A percentile compares a stretch with the other conserved stretches of the same genome.
Evolutionary conservation across 805 yeast species (phyloP).

Genomic region (Kuraishia hungarica): DNA sequence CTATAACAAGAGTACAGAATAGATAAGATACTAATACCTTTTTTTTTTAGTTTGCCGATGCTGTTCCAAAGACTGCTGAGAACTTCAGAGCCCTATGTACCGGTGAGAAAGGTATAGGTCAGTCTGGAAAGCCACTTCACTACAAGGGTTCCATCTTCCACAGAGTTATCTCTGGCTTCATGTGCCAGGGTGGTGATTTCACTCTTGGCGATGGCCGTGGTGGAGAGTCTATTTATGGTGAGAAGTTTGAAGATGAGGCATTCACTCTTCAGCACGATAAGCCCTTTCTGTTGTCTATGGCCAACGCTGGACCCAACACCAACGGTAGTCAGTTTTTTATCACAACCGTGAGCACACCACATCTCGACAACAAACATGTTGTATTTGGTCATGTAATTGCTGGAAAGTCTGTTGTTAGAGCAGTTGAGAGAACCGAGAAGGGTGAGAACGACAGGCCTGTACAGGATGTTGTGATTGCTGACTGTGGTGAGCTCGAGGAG

Average conservation of each 20-base stretch:
- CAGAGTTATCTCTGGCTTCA: conserved; percentile 79
- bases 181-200: conserved; percentile 96
- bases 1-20: too few species aligned
- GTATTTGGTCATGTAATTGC: conserved; percentile 85
- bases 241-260: conserved; percentile 85
- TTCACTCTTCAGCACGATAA: conserved; percentile 66
- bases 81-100: conserved; percentile 85
- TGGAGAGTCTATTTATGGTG: conserved; percentile 78
- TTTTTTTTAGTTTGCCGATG: conserved; percentile 34
- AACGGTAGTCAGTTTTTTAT: conserved; percentile 95
- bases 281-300: conserved; percentile 92
- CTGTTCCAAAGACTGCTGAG: conserved; percentile 84
- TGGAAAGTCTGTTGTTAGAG: conserved; percentile 76
- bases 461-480: conserved; percentile 59
- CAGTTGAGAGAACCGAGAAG: conserved; percentile 65
- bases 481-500: conserved; percentile 68
- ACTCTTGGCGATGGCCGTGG: conserved; percentile 68
- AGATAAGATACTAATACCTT: background rate
- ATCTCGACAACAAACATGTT: conserved; percentile 91
- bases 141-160: conserved; percentile 90
- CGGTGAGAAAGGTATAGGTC: conserved; percentile 71
- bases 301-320: conserved; percentile 92
- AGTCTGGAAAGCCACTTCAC: conserved; percentile 53
- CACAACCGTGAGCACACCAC: conserved; percentile 90
- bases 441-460: conserved; percentile 64